These are phyloP conservation scores for Saccharomycodes ludwigii DNA, from an alignment of 805 yeast genomes.

Conservation along the genomic window DNA sequence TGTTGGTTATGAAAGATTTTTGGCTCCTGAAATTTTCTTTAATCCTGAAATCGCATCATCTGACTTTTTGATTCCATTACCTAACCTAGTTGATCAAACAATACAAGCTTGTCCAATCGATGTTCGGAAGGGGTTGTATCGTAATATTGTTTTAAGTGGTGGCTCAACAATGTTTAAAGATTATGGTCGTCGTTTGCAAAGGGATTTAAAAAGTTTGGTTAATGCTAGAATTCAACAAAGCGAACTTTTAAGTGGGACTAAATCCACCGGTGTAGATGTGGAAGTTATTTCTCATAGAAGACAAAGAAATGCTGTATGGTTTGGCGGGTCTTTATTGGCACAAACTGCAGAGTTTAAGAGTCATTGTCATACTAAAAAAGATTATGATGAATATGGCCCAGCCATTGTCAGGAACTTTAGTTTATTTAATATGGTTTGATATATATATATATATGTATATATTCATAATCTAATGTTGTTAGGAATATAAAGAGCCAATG, in stretches of 20 bases:
- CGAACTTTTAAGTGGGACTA: slow-evolving; percentile 61
- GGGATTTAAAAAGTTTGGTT: slow-evolving; percentile 80
- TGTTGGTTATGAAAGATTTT: slow-evolving; percentile 93
- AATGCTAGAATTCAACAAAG: slow-evolving; percentile 77
- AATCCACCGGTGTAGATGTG: slow-evolving; percentile 90
- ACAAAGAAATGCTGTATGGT: slow-evolving; percentile 99
- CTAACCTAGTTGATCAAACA: slow-evolving; percentile 90
- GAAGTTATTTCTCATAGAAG: slow-evolving; percentile 94
- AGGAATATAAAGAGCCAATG: no score
- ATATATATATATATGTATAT: slow-evolving; percentile 1
- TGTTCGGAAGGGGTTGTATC: slow-evolving; percentile 92
- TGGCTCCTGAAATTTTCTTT: slow-evolving; percentile 98
- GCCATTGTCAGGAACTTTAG: slow-evolving; percentile 95
- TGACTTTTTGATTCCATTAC: slow-evolving; percentile 91
- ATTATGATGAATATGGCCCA: slow-evolving; percentile 97
- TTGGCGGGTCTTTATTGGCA: slow-evolving; percentile 93
- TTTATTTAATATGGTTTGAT: slow-evolving; percentile 75
- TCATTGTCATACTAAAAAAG: slow-evolving; percentile 93
- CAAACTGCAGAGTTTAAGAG: slow-evolving; percentile 95
- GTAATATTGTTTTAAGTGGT: slow-evolving; percentile 90
- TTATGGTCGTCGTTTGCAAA: slow-evolving; percentile 92
- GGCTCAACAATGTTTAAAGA: slow-evolving; percentile 99
- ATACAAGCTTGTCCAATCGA: slow-evolving; percentile 94
- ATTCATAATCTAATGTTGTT: no score
- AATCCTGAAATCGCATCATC: slow-evolving; percentile 95